Evolutionary conservation across 2,329 filamentous ascomycete genomes (phyloP).

Genomic region (Colletotrichum spinosum): DNA sequence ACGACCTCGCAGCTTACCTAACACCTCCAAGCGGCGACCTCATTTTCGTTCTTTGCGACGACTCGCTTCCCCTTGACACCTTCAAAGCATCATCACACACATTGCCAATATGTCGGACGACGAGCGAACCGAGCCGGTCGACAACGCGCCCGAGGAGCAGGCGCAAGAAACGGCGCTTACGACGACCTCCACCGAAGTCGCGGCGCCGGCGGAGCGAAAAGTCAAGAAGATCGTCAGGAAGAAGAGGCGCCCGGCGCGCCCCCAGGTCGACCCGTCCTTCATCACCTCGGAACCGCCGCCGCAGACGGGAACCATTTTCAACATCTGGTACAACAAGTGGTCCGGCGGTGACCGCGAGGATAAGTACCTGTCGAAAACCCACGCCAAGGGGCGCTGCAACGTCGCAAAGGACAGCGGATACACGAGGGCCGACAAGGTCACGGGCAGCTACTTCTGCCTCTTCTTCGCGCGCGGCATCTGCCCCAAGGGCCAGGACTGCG

Average conservation of each 20-base stretch:
- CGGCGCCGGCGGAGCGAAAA: conserved; percentile 66
- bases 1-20: conserved; percentile 18
- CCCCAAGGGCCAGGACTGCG: conserved; percentile 91
- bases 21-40: conserved; percentile 1
- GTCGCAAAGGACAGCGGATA: conserved; percentile 82
- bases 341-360: conserved; percentile 94
- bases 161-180: conserved; percentile 40
- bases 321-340: conserved; percentile 99
- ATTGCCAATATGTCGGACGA: neutral
- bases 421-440: conserved; percentile 79
- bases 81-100: neutral
- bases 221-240: conserved; percentile 93
- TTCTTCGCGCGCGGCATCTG: conserved; percentile 77
- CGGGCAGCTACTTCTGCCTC: conserved; percentile 91
- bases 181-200: conserved; percentile 57
- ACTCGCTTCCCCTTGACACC: neutral
- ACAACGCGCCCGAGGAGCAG: neutral
- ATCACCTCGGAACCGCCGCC: conserved; percentile 87
- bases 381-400: conserved; percentile 88
- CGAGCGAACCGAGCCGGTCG: neutral
- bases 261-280: conserved; percentile 87
- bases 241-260: conserved; percentile 89
- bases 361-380: conserved; percentile 85
- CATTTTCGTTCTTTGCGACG: conserved; percentile 12
- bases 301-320: conserved; percentile 95